phyloP scores from a whole-genome alignment of 2,329 filamentous ascomycete genomes.

The Alternaria gansuensis region DNA sequence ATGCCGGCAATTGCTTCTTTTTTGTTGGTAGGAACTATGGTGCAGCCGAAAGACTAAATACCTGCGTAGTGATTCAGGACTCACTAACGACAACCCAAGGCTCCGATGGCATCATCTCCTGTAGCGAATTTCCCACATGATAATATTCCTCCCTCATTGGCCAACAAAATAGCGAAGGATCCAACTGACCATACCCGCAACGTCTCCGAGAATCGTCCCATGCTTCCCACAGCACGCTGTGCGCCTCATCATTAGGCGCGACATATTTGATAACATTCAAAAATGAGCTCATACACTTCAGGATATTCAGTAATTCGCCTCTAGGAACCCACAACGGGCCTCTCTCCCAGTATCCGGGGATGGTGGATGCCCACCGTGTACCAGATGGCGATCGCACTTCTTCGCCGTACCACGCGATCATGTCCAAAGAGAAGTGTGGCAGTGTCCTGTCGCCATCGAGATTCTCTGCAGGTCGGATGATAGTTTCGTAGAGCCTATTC shows the following conservation, averaged over 20 bases:
- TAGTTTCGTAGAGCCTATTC: not conserved
- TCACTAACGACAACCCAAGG: not conserved
- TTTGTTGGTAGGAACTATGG: not conserved
- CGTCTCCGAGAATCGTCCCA: conserved; percentile 4
- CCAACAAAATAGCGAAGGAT: not conserved
- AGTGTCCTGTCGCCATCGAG: not conserved
- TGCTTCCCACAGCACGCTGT: not conserved
- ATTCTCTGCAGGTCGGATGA: not conserved
- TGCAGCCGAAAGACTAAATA: not conserved
- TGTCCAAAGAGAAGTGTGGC: not conserved
- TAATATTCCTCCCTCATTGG: not conserved
- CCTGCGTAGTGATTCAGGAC: not conserved
- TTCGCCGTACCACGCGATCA: conserved; percentile 10
- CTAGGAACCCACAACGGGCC: too few relatives aligned
- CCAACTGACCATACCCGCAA: not conserved
- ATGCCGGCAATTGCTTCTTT: not conserved
- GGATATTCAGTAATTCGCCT: not conserved
- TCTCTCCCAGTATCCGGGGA: conserved; percentile 1
- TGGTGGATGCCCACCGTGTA: not conserved
- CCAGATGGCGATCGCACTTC: conserved; percentile 4
- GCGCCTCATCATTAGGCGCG: conserved; percentile 1
- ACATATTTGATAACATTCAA: not conserved
- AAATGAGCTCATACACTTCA: not conserved
- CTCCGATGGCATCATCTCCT: not conserved
- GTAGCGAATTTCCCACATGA: not conserved